A percentile compares a stretch with the other conserved stretches of the same genome.
These are phyloP conservation scores for Ogataea paradorogensis DNA, from an alignment of 805 yeast genomes.

Conservation along the genomic window DNA sequence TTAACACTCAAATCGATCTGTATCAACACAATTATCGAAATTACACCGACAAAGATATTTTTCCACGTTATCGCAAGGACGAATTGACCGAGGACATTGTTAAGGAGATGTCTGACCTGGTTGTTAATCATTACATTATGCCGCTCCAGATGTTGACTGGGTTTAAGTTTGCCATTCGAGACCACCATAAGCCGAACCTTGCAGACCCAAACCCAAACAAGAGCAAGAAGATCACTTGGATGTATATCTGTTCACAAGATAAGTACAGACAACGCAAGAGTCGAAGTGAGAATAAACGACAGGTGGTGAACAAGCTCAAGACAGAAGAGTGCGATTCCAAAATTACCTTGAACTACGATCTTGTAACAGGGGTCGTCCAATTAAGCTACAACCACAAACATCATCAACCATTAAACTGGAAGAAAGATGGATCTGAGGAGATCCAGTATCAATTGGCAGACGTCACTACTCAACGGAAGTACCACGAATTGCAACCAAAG, in stretches of 20 bases:
- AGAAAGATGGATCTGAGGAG: conserved; percentile 22
- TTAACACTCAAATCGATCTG: conserved; percentile 36
- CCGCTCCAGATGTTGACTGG: conserved; percentile 42
- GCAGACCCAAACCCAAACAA: conserved; percentile 36
- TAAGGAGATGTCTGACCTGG: conserved; percentile 33
- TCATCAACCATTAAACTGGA: conserved; percentile 39
- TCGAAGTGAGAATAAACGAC: conserved; percentile 38
- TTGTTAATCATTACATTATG: conserved; percentile 36
- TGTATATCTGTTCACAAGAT: conserved; percentile 46
- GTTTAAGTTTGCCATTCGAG: conserved; percentile 42
- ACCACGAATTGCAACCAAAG: conserved; percentile 19
- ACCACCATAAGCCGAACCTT: conserved; percentile 39
- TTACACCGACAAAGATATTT: conserved; percentile 28
- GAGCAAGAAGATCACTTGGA: conserved; percentile 41
- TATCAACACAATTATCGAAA: conserved; percentile 36
- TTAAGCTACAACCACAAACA: conserved; percentile 39
- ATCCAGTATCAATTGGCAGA: conserved; percentile 18
- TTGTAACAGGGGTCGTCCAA: conserved; percentile 36
- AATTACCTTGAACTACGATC: conserved; percentile 37
- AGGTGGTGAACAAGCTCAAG: conserved; percentile 38
- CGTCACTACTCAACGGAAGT: conserved; percentile 9
- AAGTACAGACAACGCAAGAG: conserved; percentile 40
- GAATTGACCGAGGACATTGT: conserved; percentile 34
- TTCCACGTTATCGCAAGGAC: conserved; percentile 34
- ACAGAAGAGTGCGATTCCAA: conserved; percentile 41